Evolutionary conservation across 2,329 filamentous ascomycete genomes (phyloP).

Genomic region (Simplicillium aogashimaense): DNA sequence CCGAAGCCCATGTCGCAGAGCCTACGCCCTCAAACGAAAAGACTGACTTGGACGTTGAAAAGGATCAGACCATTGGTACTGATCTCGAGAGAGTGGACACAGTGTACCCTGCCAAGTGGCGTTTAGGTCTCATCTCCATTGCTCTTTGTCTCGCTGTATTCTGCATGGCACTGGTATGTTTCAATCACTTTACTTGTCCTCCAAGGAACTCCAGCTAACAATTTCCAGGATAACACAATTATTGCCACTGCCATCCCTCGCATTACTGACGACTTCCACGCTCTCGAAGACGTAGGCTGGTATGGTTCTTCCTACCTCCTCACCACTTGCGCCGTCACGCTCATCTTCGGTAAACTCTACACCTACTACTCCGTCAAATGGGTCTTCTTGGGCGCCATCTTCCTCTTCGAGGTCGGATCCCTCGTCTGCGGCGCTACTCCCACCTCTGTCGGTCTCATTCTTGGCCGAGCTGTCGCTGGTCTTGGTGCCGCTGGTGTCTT

Average conservation of each 20-base stretch:
- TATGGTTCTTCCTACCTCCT: slow-evolving; percentile 13
- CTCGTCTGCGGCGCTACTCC: slow-evolving; percentile 24
- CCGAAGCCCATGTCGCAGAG: background rate
- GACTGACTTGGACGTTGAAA: background rate
- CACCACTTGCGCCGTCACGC: slow-evolving; percentile 11
- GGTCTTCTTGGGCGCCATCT: slow-evolving; percentile 10
- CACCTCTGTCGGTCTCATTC: slow-evolving; percentile 36
- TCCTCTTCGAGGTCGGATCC: slow-evolving; percentile 8
- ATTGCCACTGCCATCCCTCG: slow-evolving; percentile 23
- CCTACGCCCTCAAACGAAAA: slow-evolving; percentile 1
- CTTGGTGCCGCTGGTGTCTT: slow-evolving; percentile 36
- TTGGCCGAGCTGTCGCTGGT: slow-evolving; percentile 40
- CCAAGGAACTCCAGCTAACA: background rate
- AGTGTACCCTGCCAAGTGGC: slow-evolving; percentile 15
- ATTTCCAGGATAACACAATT: slow-evolving; percentile 15
- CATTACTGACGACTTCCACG: slow-evolving; percentile 22
- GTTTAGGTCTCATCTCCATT: slow-evolving; percentile 5
- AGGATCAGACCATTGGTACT: background rate
- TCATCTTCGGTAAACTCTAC: slow-evolving; percentile 14
- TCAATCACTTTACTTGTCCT: background rate
- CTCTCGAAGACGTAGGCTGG: slow-evolving; percentile 28
- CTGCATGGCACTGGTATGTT: slow-evolving; percentile 6
- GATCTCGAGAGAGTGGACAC: slow-evolving; percentile 19
- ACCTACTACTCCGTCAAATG: slow-evolving; percentile 13
- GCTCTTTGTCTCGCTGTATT: slow-evolving; percentile 7